Evolutionary conservation across 2,329 filamentous ascomycete species (phyloP).

Genomic region (Cercospora janseana): DNA sequence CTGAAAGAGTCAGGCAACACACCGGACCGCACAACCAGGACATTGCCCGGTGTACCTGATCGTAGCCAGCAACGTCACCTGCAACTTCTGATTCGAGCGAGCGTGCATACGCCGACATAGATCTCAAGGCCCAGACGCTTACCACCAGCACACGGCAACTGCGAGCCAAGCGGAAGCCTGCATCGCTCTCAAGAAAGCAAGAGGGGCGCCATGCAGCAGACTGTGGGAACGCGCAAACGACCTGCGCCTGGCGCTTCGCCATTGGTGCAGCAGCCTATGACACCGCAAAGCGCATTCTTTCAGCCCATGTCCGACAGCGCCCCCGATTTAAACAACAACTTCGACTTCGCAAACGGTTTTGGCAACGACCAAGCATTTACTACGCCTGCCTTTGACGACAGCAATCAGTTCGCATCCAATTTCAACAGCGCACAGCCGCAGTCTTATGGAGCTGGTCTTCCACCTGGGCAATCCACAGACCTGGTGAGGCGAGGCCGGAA

Average conservation of each 20-base stretch:
- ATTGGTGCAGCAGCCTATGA: slow-evolving; percentile 53
- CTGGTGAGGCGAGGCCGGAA: slow-evolving; percentile 48
- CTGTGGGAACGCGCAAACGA: slow-evolving; percentile 58
- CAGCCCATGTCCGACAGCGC: slow-evolving; percentile 50
- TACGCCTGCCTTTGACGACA: slow-evolving; percentile 41
- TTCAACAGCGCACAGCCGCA: slow-evolving; percentile 32
- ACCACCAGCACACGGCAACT: no score
- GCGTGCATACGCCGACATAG: no score
- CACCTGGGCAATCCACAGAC: slow-evolving; percentile 40
- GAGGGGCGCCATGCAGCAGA: slow-evolving; percentile 24
- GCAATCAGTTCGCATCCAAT: slow-evolving; percentile 33
- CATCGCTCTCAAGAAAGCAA: not conserved
- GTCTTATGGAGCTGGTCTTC: slow-evolving; percentile 25
- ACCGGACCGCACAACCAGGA: slow-evolving; percentile 7
- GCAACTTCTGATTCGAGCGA: not conserved
- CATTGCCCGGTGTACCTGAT: not conserved
- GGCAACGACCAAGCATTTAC: slow-evolving; percentile 35
- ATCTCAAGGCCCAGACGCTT: no score
- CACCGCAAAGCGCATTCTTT: slow-evolving; percentile 31
- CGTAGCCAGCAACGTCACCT: slow-evolving; percentile 6
- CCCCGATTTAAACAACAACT: slow-evolving; percentile 34
- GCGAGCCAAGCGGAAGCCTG: not conserved
- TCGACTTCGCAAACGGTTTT: slow-evolving; percentile 33
- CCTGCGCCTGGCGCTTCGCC: slow-evolving; percentile 70
- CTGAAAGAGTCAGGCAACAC: slow-evolving; percentile 9